Evolutionary conservation across 2,329 filamentous ascomycete species (phyloP), one percentile per base, ranked within the genome.

Genomic region (Penicillium sp.): DNA sequence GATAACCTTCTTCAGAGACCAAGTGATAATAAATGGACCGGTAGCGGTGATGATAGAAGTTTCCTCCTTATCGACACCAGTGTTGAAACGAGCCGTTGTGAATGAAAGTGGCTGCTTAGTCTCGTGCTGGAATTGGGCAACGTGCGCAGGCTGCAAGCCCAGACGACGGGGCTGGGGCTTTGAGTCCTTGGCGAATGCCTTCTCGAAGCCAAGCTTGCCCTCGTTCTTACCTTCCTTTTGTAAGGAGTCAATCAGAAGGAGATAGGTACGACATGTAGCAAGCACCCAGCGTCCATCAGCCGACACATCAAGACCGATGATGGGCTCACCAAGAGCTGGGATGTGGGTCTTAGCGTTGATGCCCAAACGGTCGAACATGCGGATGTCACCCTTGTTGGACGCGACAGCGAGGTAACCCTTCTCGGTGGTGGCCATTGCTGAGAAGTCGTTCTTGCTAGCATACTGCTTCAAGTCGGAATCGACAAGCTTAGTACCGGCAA

Each of bases 321-420:
- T 98, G 3, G 93, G 87, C 70, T 99, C 95, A 64, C 95, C 95
- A 14, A 99, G 86, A 6, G 95, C 95, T 3, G 95, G 95, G 55
- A 99, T 93, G 62, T 96, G 90, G 0, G 95, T 98, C 83, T 99
- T 99, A 39, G 95, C 95, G 65, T 96, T 96, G 78, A 98, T 96
- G 14, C 95, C 95, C 2, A 99, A 85, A 19, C 93, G 90, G 73
- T 99, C 95, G 69, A 99, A 99, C 67, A 99, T 86, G 54, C 95
- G 91, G 60, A 99, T 92, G 66, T 99, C 95, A 66, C 95, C 95
- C 81, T 99, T 99, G 79, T 96, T 96, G 52, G 92, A 97, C 0
- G 95, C 93, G 8, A 99, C 93, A 4, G 95, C 95, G 62, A 99
- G 92, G 71, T 97, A 96, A 11, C 95, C 95, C 78, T 98, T 93